Evolutionary conservation across 1,284 basidiomycete species (phyloP), one percentile per base, ranked within the genome.

Genomic region (Cutaneotrichosporon cyanovorans): DNA sequence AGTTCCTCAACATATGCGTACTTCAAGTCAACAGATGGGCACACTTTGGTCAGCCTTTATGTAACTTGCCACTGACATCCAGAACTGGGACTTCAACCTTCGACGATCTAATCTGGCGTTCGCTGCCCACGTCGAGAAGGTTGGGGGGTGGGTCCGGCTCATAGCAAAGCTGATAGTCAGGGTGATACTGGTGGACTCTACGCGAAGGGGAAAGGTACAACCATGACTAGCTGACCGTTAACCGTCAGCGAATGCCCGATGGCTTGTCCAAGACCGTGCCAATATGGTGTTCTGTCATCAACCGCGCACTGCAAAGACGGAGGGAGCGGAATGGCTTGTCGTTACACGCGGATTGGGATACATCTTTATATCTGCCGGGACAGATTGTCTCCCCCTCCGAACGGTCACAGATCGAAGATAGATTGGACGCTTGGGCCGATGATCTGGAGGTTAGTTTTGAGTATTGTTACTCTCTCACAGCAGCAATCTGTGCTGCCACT

Each of bases 1-100:
- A 62, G 57, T 48, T 64, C 61, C 10, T 51, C 41, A 8, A 50
- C 47, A 3, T 70, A 71, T 50, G 86, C 84, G 12, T 97, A 98
- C 74, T 97, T 96, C 78, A 98, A 98, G 69, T 93, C 90, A 0
- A 96, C 92, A 0, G 93, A 98, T 60, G 93, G 93, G 0, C 93
- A 97, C 61, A 84, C 80, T 53, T 78, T 80, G 42, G 69, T 73
- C 43, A 60, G 72, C 56, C 39, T 58, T 46, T 18, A 28, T 16
- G 14, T 9, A 10, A 7, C 6, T 33, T 11, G 4, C 16, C 28
- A 25, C 39, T 56, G 5, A 38, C 10, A 7, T 7, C 20, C 39
- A 69, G 60, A 66, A 87, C 62, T 92, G 89, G 87, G 76, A 78
- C 59, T 93, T 93, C 73, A 91, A 84, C 61, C 72, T 93, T 5